Conservation (phyloP, 768 basidiomycete species). For the Antrodiella citrinella region DNA sequence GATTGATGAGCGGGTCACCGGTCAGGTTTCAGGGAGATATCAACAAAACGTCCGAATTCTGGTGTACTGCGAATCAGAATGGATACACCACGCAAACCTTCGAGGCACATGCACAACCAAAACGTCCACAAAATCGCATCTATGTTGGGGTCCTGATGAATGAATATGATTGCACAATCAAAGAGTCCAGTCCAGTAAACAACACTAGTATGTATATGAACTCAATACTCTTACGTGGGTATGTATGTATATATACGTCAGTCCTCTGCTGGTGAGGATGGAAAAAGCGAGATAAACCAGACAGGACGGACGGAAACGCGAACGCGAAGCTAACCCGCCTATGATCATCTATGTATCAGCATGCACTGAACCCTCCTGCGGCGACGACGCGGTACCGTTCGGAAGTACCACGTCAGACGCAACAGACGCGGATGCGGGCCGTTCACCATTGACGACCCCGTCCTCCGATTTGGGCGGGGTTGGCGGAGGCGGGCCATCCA, state of each 20-base stretch:
- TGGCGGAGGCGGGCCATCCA: neutral
- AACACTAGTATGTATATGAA: neutral
- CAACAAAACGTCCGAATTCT: no score
- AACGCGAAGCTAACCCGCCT: neutral
- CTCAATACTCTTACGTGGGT: neutral
- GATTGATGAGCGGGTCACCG: no score
- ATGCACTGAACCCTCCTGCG: neutral
- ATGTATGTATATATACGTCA: neutral
- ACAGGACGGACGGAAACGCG: neutral
- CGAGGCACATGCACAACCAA: neutral
- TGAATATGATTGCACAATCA: neutral
- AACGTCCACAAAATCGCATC: neutral
- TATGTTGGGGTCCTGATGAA: neutral
- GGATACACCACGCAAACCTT: neutral
- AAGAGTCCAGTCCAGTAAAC: neutral
- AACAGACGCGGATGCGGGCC: neutral
- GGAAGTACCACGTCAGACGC: neutral
- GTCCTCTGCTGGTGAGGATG: neutral
- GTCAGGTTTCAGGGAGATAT: no score
- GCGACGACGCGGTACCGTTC: neutral
- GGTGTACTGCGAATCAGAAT: neutral
- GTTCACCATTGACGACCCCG: neutral
- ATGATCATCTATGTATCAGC: neutral
- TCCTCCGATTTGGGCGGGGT: slow-evolving; percentile 1
- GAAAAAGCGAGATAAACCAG: neutral